These are phyloP conservation scores for Ophiostoma montium DNA, from an alignment of 2,329 filamentous ascomycete genomes.

Conservation along the genomic window DNA sequence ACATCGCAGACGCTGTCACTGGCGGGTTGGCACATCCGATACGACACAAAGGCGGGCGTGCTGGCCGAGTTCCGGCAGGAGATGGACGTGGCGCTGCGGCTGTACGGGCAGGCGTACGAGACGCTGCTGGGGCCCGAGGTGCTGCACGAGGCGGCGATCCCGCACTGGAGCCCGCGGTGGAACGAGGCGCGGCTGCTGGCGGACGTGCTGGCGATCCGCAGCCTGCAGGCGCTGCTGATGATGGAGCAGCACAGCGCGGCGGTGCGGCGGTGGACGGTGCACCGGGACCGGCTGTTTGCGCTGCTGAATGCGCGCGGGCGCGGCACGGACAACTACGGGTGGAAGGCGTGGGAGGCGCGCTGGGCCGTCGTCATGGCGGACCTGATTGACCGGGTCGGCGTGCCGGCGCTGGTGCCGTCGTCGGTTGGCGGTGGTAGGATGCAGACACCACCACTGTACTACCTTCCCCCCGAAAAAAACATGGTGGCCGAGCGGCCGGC, in stretches of 20 bases:
- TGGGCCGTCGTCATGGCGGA: constrained; percentile 51
- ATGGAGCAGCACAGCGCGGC: constrained; percentile 65
- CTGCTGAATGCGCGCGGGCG: constrained; percentile 72
- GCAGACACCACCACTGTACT: not conserved
- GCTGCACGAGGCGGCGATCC: constrained; percentile 63
- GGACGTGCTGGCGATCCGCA: constrained; percentile 67
- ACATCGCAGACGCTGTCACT: constrained; percentile 76
- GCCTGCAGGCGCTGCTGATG: constrained; percentile 72
- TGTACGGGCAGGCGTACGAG: constrained; percentile 80
- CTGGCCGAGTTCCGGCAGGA: constrained; percentile 91
- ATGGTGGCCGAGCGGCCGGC: constrained; percentile 42
- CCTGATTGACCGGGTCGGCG: constrained; percentile 38
- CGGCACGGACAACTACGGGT: constrained; percentile 79
- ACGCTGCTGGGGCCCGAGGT: constrained; percentile 68
- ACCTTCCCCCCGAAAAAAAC: constrained; percentile 43
- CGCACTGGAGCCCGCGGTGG: constrained; percentile 81
- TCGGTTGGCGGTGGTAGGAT: not conserved
- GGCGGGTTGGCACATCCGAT: constrained; percentile 83
- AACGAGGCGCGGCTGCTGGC: constrained; percentile 83
- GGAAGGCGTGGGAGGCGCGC: constrained; percentile 83
- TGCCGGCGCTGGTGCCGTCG: constrained; percentile 30
- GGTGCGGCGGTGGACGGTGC: constrained; percentile 64
- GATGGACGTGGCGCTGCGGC: constrained; percentile 72
- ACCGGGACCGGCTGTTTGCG: constrained; percentile 59
- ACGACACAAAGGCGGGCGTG: constrained; percentile 84